phyloP scores from a whole-genome alignment of 2,329 filamentous ascomycete species.

The Rutstroemia sp. region DNA sequence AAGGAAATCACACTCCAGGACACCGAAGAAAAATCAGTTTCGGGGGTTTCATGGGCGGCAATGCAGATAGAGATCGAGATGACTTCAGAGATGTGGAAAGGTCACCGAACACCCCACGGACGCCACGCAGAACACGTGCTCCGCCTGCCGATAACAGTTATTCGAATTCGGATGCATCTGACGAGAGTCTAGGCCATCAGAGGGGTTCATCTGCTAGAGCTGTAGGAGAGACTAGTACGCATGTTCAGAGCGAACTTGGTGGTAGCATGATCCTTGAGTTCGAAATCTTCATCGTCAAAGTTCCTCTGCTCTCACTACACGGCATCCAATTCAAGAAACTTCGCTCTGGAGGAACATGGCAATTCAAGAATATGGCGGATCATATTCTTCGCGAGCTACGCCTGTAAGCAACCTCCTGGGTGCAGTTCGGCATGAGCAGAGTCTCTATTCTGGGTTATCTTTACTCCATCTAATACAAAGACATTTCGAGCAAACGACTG shows the following conservation, averaged over 20 bases:
- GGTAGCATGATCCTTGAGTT: constrained; percentile 80
- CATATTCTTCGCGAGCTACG: constrained; percentile 83
- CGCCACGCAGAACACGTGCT: constrained; percentile 31
- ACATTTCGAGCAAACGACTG: background rate
- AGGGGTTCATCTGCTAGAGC: constrained; percentile 49
- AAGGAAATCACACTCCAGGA: constrained; percentile 39
- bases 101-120: constrained; percentile 41
- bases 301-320: constrained; percentile 84
- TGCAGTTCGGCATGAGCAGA: background rate
- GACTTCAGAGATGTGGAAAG: constrained; percentile 57
- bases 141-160: constrained; percentile 59
- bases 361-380: constrained; percentile 98
- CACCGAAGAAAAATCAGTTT: constrained; percentile 81
- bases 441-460: background rate
- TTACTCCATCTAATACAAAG: background rate
- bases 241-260: constrained; percentile 84
- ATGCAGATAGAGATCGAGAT: constrained; percentile 57
- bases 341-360: constrained; percentile 82
- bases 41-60: constrained; percentile 53
- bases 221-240: constrained; percentile 82
- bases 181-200: constrained; percentile 60
- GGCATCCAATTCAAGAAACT: constrained; percentile 98
- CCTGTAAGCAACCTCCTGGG: constrained; percentile 34
- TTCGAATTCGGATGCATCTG: constrained; percentile 79
- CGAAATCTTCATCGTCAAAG: constrained; percentile 96